phyloP scores from a whole-genome alignment of 139 green algal genomes.

The Ettlia oleoabundans region DNA sequence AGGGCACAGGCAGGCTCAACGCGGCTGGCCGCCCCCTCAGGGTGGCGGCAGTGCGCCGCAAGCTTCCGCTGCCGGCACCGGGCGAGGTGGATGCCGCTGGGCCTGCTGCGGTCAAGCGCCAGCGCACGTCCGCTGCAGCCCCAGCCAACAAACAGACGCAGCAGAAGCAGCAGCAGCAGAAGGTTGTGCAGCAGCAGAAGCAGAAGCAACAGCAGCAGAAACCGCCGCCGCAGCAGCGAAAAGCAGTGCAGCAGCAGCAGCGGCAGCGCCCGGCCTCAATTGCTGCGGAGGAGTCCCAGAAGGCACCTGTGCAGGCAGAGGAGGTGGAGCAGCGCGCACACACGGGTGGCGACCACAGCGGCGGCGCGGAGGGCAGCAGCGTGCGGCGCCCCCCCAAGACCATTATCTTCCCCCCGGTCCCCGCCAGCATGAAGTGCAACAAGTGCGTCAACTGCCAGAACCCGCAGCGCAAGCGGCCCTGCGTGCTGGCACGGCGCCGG shows the following conservation, averaged over 20 bases:
- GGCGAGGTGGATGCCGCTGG: neutral
- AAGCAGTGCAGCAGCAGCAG: neutral
- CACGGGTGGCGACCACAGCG: neutral
- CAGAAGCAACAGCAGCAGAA: neutral
- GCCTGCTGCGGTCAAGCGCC: neutral
- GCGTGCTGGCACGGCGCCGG: constrained; percentile 26
- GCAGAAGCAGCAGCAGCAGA: neutral
- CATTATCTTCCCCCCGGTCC: constrained; percentile 26
- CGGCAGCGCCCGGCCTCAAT: neutral
- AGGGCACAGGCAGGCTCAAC: neutral
- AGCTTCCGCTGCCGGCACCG: neutral
- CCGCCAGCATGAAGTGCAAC: constrained; percentile 23
- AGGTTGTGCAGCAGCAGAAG: neutral
- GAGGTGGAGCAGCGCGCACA: too few relatives aligned
- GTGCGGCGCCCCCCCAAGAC: neutral
- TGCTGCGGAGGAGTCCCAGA: neutral
- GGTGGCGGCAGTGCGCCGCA: neutral
- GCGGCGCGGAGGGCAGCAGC: neutral
- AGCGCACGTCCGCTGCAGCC: neutral
- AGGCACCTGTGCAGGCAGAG: too few relatives aligned
- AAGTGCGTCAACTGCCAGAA: constrained; percentile 35
- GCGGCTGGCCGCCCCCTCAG: neutral
- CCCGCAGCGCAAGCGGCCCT: constrained; percentile 33
- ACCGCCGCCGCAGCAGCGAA: neutral
- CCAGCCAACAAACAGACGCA: neutral